Evolutionary conservation across 163 green algal species (phyloP), one percentile per base, ranked within the genome.

Genomic region (Chloroidium sp.): DNA sequence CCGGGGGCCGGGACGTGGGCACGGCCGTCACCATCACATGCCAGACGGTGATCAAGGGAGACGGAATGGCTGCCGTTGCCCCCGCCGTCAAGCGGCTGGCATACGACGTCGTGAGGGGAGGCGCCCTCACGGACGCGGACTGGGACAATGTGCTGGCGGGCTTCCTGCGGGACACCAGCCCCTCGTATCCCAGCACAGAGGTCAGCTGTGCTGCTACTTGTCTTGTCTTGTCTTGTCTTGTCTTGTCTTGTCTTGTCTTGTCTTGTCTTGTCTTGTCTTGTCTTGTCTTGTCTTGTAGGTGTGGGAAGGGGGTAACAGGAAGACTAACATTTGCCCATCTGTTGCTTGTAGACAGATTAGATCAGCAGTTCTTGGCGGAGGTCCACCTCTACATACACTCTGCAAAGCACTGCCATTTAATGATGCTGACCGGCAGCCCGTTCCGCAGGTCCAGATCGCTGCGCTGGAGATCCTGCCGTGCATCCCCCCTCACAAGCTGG

Each of bases 101-200:
- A 12, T 86, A 86, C 62, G 82, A 86, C 57, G 61, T 86, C 3
- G 82, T 83, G 59, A 69, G 75, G 64, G 75, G 76, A n/a, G 82
- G 69, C 2, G 12, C 79, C 2, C 79, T 83, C 58, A 75, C 68
- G 0, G 80, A 81, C 59, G 62, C 36, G 13, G 79, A 84, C 76
- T 86, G 82, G 82, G 79, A 83, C 6, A 3, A 62, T 6, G 82
- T 82, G 3, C 76, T 74, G 36, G 62, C 77, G 69, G 82, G 82
- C 14, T 64, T 86, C 10, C 76, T 69, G n/a, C 62, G 69, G 13
- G 82, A 86, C n/a, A 36, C 84, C 3, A 74, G 59, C 57, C 75
- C 64, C 69, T 61, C 69, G 2, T 80, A 72, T 10, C 64, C 77
- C 58, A 84, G 62, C 69, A 57, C 78, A 13, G 81, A 84, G 76